phyloP scores from a whole-genome alignment of 2,329 filamentous ascomycete species.

The Cordyceps militaris region DNA sequence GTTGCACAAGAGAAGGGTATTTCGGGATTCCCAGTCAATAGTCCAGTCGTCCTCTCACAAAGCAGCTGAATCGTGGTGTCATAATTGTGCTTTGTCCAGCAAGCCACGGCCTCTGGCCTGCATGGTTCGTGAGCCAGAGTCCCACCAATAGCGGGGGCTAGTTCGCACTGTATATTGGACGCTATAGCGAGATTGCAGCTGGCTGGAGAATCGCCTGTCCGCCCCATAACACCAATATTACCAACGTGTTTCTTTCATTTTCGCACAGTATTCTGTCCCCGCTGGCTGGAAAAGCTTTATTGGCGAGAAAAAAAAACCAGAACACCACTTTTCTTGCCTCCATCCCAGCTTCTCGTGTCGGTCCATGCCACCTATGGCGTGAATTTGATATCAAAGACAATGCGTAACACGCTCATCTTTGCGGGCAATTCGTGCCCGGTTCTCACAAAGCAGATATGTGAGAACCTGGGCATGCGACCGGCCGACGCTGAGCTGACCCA shows the following conservation, averaged over 20 bases:
- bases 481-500: slow-evolving; percentile 60
- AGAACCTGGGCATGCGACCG: slow-evolving; percentile 59
- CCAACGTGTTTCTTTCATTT: not conserved
- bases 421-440: slow-evolving; percentile 60
- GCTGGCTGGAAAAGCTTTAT: not conserved
- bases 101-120: not conserved
- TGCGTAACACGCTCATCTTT: slow-evolving; percentile 63
- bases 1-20: not conserved
- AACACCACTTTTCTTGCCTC: slow-evolving; percentile 17
- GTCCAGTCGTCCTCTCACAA: not conserved
- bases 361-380: slow-evolving; percentile 18
- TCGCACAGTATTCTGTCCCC: slow-evolving; percentile 1
- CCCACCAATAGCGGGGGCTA: slow-evolving; percentile 1
- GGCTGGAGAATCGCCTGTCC: not conserved
- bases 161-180: slow-evolving; percentile 6
- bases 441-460: slow-evolving; percentile 59
- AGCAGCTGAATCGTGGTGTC: not conserved
- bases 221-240: not conserved
- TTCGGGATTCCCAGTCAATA: not conserved
- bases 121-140: slow-evolving; percentile 5
- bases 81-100: not conserved
- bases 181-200: not conserved
- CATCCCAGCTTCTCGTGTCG: slow-evolving; percentile 16
- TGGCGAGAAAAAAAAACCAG: slow-evolving; percentile 9
- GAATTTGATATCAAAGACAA: slow-evolving; percentile 35